phyloP scores from a whole-genome alignment of 2,329 filamentous ascomycete genomes.

The Alternaria ventricosa region DNA sequence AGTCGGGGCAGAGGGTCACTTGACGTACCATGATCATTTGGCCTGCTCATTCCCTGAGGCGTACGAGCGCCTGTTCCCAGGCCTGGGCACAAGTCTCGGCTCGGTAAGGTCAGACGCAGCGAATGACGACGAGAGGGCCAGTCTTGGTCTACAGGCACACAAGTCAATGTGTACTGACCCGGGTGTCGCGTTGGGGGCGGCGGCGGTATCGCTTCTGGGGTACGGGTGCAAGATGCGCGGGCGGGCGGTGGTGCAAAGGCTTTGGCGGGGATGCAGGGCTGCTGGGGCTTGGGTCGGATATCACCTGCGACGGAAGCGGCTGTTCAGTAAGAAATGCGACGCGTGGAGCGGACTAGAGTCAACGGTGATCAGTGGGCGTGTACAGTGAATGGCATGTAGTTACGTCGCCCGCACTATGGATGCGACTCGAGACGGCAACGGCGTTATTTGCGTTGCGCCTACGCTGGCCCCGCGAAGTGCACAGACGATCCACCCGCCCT shows the following conservation, averaged over 20 bases:
- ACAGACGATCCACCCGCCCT: conserved; percentile 22
- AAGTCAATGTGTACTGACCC: conserved; percentile 5
- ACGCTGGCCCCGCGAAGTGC: conserved; percentile 24
- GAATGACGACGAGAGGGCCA: conserved; percentile 12
- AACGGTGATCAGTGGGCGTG: neutral
- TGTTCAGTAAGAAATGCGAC: conserved; percentile 9
- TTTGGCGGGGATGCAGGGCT: conserved; percentile 17
- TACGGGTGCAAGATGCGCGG: conserved; percentile 10
- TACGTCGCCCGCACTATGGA: conserved; percentile 11
- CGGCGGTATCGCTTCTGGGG: conserved; percentile 8
- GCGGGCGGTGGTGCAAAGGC: conserved; percentile 22
- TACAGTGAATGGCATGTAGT: conserved; percentile 11
- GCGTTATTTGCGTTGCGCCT: conserved; percentile 26
- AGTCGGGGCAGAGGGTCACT: conserved; percentile 4
- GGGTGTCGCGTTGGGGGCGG: conserved; percentile 11
- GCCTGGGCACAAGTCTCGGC: conserved; percentile 23
- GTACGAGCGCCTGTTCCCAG: conserved; percentile 35
- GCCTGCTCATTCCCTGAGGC: conserved; percentile 49
- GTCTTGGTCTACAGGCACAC: conserved; percentile 13
- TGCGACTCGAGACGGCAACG: conserved; percentile 19
- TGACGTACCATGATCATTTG: conserved; percentile 50
- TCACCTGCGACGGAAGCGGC: conserved; percentile 16
- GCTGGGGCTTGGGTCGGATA: conserved; percentile 8
- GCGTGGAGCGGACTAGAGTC: conserved; percentile 2
- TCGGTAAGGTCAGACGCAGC: conserved; percentile 16